phyloP scores from a whole-genome alignment of 208 protist genomes.

The Crithidia acanthocephali region DNA sequence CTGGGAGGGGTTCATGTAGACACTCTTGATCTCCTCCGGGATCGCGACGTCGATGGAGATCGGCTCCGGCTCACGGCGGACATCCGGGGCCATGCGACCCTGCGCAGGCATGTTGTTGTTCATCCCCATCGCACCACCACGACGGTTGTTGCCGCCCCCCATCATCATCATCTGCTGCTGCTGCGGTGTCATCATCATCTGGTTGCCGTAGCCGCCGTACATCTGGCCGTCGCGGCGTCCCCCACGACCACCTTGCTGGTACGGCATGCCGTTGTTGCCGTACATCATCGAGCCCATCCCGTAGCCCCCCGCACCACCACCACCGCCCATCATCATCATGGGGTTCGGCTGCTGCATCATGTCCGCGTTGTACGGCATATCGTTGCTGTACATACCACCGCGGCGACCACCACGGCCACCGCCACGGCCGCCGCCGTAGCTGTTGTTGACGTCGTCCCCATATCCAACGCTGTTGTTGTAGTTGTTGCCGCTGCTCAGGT shows the following conservation, averaged over 20 bases:
- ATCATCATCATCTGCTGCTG: slow-evolving; percentile 23
- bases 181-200: slow-evolving; percentile 36
- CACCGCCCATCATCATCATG: slow-evolving; percentile 25
- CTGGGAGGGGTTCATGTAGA: slow-evolving; percentile 75
- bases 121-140: slow-evolving; percentile 10
- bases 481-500: slow-evolving; percentile 20
- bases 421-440: slow-evolving; percentile 3
- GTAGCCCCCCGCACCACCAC: slow-evolving; percentile 25
- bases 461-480: background rate
- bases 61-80: slow-evolving; percentile 60
- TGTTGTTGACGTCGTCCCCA: slow-evolving; percentile 28
- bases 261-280: slow-evolving; percentile 25
- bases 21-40: slow-evolving; percentile 61
- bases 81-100: background rate
- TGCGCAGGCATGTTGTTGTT: slow-evolving; percentile 11
- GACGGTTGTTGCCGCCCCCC: slow-evolving; percentile 4
- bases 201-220: slow-evolving; percentile 25
- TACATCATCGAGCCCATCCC: slow-evolving; percentile 42
- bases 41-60: slow-evolving; percentile 51
- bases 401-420: slow-evolving; percentile 19
- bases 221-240: slow-evolving; percentile 19
- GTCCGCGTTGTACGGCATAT: slow-evolving; percentile 8
- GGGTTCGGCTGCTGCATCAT: slow-evolving; percentile 19
- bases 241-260: slow-evolving; percentile 7
- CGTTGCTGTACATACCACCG: slow-evolving; percentile 27